These are phyloP conservation scores for Globisporangium nunn DNA, from an alignment of 352 stramenopile species.

Conservation along the genomic window DNA sequence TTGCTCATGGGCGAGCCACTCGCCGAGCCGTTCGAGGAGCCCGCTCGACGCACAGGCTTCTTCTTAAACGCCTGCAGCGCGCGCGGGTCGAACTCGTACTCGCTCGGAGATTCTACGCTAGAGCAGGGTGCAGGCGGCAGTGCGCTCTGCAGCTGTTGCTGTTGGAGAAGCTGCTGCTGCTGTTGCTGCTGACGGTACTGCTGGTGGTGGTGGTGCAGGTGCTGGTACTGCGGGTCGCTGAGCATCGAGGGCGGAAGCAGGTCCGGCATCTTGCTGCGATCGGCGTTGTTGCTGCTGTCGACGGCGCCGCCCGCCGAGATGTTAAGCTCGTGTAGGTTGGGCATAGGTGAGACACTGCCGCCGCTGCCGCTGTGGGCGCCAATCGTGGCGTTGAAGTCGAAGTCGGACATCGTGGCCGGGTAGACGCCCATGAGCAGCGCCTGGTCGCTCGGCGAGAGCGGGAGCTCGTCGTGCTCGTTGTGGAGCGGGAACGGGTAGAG, in stretches of 20 bases:
- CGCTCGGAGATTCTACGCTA: constrained; percentile 1
- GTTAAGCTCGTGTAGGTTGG: constrained; percentile 11
- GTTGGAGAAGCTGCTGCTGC: constrained; percentile 17
- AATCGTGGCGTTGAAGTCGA: constrained; percentile 58
- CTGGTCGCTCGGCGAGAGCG: constrained; percentile 39
- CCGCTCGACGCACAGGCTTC: constrained; percentile 6
- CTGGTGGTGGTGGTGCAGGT: constrained; percentile 16
- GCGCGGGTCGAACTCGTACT: constrained; percentile 15
- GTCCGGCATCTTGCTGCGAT: constrained; percentile 24
- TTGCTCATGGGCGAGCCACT: constrained; percentile 38
- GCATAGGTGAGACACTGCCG: constrained; percentile 6
- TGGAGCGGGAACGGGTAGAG: constrained; percentile 49
- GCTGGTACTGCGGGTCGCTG: constrained; percentile 18
- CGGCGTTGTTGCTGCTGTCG: neutral
- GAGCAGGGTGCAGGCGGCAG: constrained; percentile 6
- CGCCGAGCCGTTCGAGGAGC: constrained; percentile 23
- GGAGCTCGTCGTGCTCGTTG: constrained; percentile 19
- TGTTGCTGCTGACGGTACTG: constrained; percentile 21
- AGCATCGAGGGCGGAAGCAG: constrained; percentile 22
- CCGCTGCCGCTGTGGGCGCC: neutral
- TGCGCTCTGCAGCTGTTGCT: constrained; percentile 16
- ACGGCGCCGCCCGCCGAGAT: constrained; percentile 6
- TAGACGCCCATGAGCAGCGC: constrained; percentile 55
- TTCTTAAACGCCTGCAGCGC: constrained; percentile 17
- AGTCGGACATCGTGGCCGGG: constrained; percentile 43